Conservation (phyloP, 352 stramenopile species). For the Phytopythium aichiense region DNA sequence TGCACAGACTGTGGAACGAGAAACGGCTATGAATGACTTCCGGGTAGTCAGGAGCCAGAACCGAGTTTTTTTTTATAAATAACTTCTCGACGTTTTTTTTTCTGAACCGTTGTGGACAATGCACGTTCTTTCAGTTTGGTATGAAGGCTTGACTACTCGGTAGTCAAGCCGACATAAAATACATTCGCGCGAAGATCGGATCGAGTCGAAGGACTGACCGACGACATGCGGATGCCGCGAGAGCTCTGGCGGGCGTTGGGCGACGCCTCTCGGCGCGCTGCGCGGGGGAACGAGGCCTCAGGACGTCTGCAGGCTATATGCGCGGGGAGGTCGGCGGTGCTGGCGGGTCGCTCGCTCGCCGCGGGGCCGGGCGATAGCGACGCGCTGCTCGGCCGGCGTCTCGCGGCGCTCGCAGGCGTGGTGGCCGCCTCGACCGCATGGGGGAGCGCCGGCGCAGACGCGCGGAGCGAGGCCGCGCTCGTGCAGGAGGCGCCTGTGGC, state of each 20-base stretch:
- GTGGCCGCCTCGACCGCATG: neutral
- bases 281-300: neutral
- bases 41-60: too few species aligned
- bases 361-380: neutral
- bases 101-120: too few species aligned
- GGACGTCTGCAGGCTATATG: neutral
- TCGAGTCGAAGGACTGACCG: too few species aligned
- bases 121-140: too few species aligned
- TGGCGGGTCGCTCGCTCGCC: neutral
- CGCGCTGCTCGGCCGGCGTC: neutral
- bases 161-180: too few species aligned
- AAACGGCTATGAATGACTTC: too few species aligned
- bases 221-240: conserved; percentile 9
- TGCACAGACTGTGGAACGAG: too few species aligned
- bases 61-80: too few species aligned
- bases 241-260: conserved; percentile 6
- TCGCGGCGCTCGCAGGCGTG: neutral
- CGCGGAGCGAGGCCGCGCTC: conserved; percentile 2
- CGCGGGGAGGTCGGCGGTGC: neutral
- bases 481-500: neutral
- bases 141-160: too few species aligned
- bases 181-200: neutral
- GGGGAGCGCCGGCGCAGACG: neutral
- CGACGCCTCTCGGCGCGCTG: neutral
- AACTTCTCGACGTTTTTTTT: too few species aligned